These are phyloP conservation scores for Leucosporidium creatinivorum DNA, from an alignment of 768 basidiomycete genomes.

Conservation along the genomic window DNA sequence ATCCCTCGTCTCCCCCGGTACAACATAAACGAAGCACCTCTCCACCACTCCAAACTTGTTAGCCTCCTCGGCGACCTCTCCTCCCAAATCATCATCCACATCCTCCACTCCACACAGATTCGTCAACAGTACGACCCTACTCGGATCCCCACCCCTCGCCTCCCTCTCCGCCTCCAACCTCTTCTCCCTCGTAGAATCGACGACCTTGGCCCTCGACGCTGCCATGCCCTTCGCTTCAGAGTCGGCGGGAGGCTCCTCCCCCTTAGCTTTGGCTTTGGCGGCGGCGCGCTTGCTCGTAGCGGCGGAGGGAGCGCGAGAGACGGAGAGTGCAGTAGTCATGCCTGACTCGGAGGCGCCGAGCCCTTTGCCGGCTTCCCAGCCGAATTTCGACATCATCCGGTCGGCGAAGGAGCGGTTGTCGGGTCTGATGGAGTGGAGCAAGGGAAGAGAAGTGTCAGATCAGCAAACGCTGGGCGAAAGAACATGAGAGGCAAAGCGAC, in stretches of 20 bases:
- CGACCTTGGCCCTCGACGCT: background rate
- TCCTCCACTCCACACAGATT: slow-evolving; percentile 83
- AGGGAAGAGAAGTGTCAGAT: background rate
- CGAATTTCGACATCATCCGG: slow-evolving; percentile 91
- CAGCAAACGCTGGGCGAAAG: no score
- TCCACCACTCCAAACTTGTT: slow-evolving; percentile 90
- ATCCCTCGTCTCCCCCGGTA: slow-evolving; percentile 54
- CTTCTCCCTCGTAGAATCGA: slow-evolving; percentile 13
- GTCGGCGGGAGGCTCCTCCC: background rate
- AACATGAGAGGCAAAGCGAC: background rate
- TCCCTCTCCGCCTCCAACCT: slow-evolving; percentile 48
- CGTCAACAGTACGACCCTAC: slow-evolving; percentile 75
- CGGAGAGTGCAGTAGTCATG: slow-evolving; percentile 78
- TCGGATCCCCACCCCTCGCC: slow-evolving; percentile 68
- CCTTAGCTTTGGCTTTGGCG: background rate
- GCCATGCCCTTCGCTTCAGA: slow-evolving; percentile 13
- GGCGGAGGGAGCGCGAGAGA: slow-evolving; percentile 41
- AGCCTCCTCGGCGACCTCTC: slow-evolving; percentile 91
- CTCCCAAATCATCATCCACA: slow-evolving; percentile 63
- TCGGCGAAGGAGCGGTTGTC: slow-evolving; percentile 59
- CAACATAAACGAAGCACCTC: slow-evolving; percentile 72
- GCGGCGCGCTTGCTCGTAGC: slow-evolving; percentile 3
- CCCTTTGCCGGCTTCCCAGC: slow-evolving; percentile 87
- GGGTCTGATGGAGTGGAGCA: slow-evolving; percentile 3
- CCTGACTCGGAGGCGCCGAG: slow-evolving; percentile 75